These are phyloP conservation scores for Floccularia luteovirens DNA, from an alignment of 768 basidiomycete genomes.

Conservation along the genomic window DNA sequence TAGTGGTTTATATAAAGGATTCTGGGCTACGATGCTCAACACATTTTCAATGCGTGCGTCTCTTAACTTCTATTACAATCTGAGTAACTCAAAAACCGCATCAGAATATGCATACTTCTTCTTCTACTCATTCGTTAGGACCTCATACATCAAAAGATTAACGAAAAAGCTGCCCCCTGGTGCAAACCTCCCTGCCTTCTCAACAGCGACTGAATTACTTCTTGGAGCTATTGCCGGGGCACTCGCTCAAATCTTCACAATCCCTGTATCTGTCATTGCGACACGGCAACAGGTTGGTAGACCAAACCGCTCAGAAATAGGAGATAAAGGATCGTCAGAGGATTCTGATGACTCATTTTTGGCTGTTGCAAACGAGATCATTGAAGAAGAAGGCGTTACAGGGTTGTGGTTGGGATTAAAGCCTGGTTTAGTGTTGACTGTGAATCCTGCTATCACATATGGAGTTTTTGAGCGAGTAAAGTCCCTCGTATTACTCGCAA, in stretches of 20 bases:
- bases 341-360: slow-evolving; percentile 71
- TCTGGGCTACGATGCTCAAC: slow-evolving; percentile 95
- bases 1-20: slow-evolving; percentile 81
- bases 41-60: slow-evolving; percentile 94
- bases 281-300: slow-evolving; percentile 91
- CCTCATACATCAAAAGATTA: slow-evolving; percentile 70
- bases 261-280: slow-evolving; percentile 95
- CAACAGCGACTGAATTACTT: slow-evolving; percentile 73
- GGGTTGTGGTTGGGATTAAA: slow-evolving; percentile 93
- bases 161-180: slow-evolving; percentile 50
- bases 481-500: slow-evolving; percentile 53
- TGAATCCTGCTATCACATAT: slow-evolving; percentile 97
- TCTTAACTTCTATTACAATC: neutral
- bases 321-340: no score
- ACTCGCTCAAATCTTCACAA: slow-evolving; percentile 95
- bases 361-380: slow-evolving; percentile 75
- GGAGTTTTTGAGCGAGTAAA: slow-evolving; percentile 93
- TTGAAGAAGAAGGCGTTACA: slow-evolving; percentile 79
- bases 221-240: slow-evolving; percentile 91
- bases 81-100: slow-evolving; percentile 1
- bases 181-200: slow-evolving; percentile 53
- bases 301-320: slow-evolving; percentile 13
- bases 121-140: slow-evolving; percentile 91
- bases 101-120: slow-evolving; percentile 99
- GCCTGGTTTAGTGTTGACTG: slow-evolving; percentile 89